Percentiles rank a stretch among this genome's conserved stretches.
Evolutionary conservation across 2,329 filamentous ascomycete genomes (phyloP).

Genomic region (Sphaerulina vaccinii): DNA sequence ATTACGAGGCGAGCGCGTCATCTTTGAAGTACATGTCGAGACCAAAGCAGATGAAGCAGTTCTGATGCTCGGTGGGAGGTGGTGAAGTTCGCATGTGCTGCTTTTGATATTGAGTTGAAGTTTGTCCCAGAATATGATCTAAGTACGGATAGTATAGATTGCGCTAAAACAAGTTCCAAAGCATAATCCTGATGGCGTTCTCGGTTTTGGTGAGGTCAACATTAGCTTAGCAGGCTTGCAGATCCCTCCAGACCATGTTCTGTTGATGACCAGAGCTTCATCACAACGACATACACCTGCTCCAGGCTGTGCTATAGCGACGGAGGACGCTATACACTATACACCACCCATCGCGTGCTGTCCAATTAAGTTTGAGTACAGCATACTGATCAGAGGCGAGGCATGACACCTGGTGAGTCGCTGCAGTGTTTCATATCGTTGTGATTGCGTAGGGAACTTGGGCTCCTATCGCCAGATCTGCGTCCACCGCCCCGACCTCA

Average conservation of each 20-base stretch:
- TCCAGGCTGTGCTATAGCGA: background rate
- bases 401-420: constrained; percentile 1
- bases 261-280: background rate
- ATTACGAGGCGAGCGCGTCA: constrained; percentile 2
- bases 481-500: constrained; percentile 1
- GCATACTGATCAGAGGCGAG: constrained; percentile 26
- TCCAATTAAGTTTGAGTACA: constrained; percentile 48
- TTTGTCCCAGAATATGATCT: background rate
- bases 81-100: constrained; percentile 1
- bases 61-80: background rate
- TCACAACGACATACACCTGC: too few species aligned
- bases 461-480: constrained; percentile 2
- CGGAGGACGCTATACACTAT: background rate
- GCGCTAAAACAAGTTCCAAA: background rate
- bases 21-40: background rate
- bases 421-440: constrained; percentile 4
- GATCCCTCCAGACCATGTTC: background rate
- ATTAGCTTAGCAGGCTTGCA: background rate
- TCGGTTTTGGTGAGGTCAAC: background rate
- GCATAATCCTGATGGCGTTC: background rate
- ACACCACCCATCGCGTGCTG: constrained; percentile 28
- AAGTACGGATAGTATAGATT: background rate
- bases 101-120: background rate
- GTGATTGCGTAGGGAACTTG: background rate
- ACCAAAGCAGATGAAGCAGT: background rate